These are phyloP conservation scores for Saprolegnia parasitica DNA, from an alignment of 352 stramenopile genomes.

Conservation along the genomic window DNA sequence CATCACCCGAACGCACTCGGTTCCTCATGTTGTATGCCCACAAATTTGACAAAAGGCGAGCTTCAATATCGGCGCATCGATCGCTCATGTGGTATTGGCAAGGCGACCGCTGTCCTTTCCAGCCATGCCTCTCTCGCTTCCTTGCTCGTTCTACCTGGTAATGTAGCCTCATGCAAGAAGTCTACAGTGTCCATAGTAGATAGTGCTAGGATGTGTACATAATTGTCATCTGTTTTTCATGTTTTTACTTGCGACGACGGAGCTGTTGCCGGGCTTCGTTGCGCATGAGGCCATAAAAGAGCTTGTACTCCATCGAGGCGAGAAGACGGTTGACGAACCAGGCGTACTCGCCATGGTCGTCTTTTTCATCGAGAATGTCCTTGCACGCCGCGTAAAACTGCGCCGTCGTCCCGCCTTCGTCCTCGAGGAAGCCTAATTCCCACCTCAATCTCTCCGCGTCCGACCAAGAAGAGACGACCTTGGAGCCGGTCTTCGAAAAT, in stretches of 20 bases:
- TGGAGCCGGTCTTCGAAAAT: conserved; percentile 62
- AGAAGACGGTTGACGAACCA: conserved; percentile 78
- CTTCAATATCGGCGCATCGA: too few species aligned
- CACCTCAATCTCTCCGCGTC: not conserved
- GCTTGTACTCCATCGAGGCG: conserved; percentile 76
- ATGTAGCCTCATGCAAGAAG: too few species aligned
- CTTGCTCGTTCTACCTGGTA: too few species aligned
- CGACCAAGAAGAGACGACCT: not conserved
- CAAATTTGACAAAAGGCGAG: too few species aligned
- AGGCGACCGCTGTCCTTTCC: too few species aligned
- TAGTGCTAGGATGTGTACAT: too few species aligned
- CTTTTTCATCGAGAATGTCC: conserved; percentile 54
- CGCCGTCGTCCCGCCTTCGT: conserved; percentile 53
- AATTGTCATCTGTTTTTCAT: too few species aligned
- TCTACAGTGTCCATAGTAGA: too few species aligned
- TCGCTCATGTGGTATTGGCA: too few species aligned
- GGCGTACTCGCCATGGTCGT: conserved; percentile 58
- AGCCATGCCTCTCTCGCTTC: too few species aligned
- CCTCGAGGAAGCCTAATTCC: conserved; percentile 60
- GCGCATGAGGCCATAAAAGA: conserved; percentile 75
- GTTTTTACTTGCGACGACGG: conserved; percentile 15
- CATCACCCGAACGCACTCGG: too few species aligned
- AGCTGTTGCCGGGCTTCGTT: conserved; percentile 51
- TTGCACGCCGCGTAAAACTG: conserved; percentile 68
- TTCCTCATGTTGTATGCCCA: too few species aligned